These are phyloP conservation scores for Hyphodiscus sp. DNA, from an alignment of 2,329 filamentous ascomycete species.

Conservation along the genomic window DNA sequence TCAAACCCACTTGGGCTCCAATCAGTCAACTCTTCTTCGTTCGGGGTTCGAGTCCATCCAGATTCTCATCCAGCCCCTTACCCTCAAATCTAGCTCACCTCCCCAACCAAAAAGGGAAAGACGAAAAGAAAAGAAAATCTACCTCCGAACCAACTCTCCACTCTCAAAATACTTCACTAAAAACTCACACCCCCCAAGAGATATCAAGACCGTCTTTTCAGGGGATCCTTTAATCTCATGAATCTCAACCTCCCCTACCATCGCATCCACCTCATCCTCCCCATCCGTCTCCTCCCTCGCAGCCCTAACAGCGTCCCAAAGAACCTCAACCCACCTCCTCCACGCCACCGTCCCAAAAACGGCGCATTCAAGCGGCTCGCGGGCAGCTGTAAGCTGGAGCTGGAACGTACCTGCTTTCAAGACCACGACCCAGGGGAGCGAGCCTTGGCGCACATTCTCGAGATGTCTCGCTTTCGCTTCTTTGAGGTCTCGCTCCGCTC, in stretches of 20 bases:
- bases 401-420: constrained; percentile 4
- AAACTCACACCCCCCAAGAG: constrained; percentile 7
- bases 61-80: not conserved
- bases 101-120: too few relatives aligned
- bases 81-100: too few relatives aligned
- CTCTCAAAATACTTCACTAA: constrained; percentile 14
- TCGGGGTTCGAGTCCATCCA: constrained; percentile 3
- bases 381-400: constrained; percentile 3
- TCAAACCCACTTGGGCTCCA: not conserved
- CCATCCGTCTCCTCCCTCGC: not conserved
- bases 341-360: constrained; percentile 9
- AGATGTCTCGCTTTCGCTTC: not conserved
- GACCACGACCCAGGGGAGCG: constrained; percentile 6
- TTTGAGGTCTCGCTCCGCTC: too few relatives aligned
- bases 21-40: not conserved
- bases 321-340: constrained; percentile 5
- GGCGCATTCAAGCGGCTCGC: constrained; percentile 11
- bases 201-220: constrained; percentile 4
- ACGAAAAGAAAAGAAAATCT: not conserved
- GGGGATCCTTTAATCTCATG: constrained; percentile 4
- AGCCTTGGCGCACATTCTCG: not conserved
- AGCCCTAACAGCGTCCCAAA: constrained; percentile 7
- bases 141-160: constrained; percentile 14
- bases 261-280: too few relatives aligned
- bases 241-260: too few relatives aligned